phyloP scores from a whole-genome alignment of 129 eudicot genomes.

The Chrysanthemum seticuspe region DNA sequence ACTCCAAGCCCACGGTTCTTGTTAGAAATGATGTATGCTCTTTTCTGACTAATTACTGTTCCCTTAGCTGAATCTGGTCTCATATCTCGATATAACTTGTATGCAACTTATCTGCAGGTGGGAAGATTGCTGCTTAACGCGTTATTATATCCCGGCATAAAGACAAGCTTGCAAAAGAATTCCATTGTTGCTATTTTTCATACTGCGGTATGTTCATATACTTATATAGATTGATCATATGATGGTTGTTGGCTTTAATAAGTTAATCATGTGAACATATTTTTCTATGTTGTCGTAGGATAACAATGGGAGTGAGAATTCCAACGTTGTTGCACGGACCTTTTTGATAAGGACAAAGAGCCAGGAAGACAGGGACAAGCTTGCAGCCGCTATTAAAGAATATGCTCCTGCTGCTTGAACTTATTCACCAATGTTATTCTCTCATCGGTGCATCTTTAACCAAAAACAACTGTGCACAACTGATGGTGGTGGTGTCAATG shows the following conservation, averaged over 20 bases:
- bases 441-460: neutral
- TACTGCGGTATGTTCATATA: conserved; percentile 54
- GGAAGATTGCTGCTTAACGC: conserved; percentile 91
- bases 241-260: too few relatives aligned
- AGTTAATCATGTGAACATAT: neutral
- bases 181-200: conserved; percentile 83
- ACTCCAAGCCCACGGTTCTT: conserved; percentile 88
- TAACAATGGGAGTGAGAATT: conserved; percentile 44
- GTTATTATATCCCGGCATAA: conserved; percentile 82
- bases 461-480: conserved; percentile 3
- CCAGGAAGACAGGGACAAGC: conserved; percentile 82
- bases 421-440: neutral
- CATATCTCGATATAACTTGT: neutral
- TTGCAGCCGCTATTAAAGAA: conserved; percentile 75
- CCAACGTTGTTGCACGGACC: conserved; percentile 65
- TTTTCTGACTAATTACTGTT: neutral
- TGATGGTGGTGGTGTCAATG: conserved; percentile 21
- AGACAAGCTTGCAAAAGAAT: conserved; percentile 77
- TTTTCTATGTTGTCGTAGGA: conserved; percentile 40
- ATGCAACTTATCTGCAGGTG: conserved; percentile 53
- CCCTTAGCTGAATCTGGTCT: neutral
- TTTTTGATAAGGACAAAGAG: conserved; percentile 75
- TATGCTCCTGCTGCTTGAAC: conserved; percentile 67
- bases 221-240: neutral
- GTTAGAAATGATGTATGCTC: conserved; percentile 85